Evolutionary conservation across 805 yeast species (phyloP), one percentile per base, ranked within the genome.

Genomic region (Candida maesae): DNA sequence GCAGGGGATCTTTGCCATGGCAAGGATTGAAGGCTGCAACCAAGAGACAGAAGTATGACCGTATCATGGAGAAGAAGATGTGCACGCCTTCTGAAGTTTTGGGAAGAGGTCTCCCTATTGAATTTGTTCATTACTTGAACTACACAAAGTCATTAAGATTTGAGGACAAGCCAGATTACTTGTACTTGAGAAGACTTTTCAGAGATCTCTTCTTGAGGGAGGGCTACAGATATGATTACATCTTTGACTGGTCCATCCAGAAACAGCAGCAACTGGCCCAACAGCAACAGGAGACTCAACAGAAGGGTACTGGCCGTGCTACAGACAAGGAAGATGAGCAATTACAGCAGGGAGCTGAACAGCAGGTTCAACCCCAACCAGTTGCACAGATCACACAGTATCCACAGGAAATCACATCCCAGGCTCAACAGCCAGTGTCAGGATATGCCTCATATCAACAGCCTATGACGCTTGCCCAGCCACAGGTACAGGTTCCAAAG

Each of bases 1-100:
- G 95, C 65, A 79, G 95, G 44, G 98, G 99, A 33, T 84, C 95
- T 14, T 77, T 91, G 56, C 99, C 99, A 40, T 91, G 99, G 99
- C 99, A 91, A 67, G 99, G 99, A 4, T 76, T 91, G 58, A 89
- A 89, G 66, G 99, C 98, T 29, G 93, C 91, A 19, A 88, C 96
- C 13, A 91, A 91, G 69, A 86, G 95, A 68, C 97, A 91, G 65
- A 91, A 93, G 67, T 91, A 91, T 66, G 97, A 91, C 67, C 78
- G 96, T 47, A 93, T 91, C 55, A 81, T 91, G 81, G 97, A 91
- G 63, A 87, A 86, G 71, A 91, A 91, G 65, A 79, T 90, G 79
- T 79, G 95, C 36, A 87, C 95, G 8, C 83, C 95, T 19, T 78
- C 90, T 30, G 93, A 86, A 58, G 76, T 80, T 12, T 74, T 91